Percentiles rank a stretch among this genome's conserved stretches.
These are phyloP conservation scores for Strobilomyces echinocephalus DNA, from an alignment of 768 basidiomycete species.

Conservation along the genomic window DNA sequence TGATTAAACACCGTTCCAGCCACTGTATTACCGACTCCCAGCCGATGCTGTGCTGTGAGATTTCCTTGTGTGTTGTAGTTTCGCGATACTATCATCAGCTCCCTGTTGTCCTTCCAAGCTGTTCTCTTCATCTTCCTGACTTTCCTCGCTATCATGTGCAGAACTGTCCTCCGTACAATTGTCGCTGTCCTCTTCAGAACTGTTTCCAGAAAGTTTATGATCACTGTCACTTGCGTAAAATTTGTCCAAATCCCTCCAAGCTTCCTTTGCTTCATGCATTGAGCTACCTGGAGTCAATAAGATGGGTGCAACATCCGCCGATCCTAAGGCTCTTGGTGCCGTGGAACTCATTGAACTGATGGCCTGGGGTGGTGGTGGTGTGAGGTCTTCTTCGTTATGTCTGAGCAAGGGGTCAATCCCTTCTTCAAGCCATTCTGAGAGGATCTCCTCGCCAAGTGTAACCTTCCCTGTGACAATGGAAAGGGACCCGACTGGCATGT, in stretches of 20 bases:
- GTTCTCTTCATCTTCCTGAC: slow-evolving; percentile 24
- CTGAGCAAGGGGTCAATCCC: slow-evolving; percentile 78
- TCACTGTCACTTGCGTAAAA: slow-evolving; percentile 57
- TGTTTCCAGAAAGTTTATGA: slow-evolving; percentile 31
- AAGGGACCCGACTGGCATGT: slow-evolving; percentile 59
- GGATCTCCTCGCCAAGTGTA: slow-evolving; percentile 35
- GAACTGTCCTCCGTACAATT: slow-evolving; percentile 22
- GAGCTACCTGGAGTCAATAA: slow-evolving; percentile 52
- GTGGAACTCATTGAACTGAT: slow-evolving; percentile 36
- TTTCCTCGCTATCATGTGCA: slow-evolving; percentile 27
- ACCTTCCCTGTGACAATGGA: slow-evolving; percentile 55
- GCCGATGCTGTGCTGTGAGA: slow-evolving; percentile 38
- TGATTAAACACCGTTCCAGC: slow-evolving; percentile 27
- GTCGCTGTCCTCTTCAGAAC: slow-evolving; percentile 32
- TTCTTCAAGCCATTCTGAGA: slow-evolving; percentile 87
- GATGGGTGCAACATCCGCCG: slow-evolving; percentile 39
- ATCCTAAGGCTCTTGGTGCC: slow-evolving; percentile 25
- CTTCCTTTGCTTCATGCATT: slow-evolving; percentile 41
- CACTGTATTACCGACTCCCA: slow-evolving; percentile 52
- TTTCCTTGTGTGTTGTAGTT: slow-evolving; percentile 3
- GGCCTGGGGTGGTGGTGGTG: slow-evolving; percentile 33
- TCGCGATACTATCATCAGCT: slow-evolving; percentile 14
- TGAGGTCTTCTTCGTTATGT: slow-evolving; percentile 55
- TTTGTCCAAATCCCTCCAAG: slow-evolving; percentile 60
- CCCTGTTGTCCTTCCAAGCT: slow-evolving; percentile 18